Evolutionary conservation across 768 basidiomycete genomes (phyloP), one percentile per base, ranked within the genome.

Genomic region (Collybiopsis confluens): DNA sequence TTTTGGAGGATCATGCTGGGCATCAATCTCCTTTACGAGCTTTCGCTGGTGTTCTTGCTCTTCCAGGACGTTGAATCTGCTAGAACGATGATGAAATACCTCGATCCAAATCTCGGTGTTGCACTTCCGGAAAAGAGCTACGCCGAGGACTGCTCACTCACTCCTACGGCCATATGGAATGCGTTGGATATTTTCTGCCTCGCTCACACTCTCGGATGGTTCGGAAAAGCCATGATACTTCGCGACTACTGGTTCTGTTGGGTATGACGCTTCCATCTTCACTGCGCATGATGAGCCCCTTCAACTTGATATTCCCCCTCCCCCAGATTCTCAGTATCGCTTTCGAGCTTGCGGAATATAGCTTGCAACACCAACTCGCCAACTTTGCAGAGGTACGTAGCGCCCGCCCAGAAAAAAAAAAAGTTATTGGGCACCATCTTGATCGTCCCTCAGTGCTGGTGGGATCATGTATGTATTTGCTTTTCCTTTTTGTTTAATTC

Each of bases 191-290:
- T 92, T 52, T 94, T 94, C 65, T 92, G 90, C 62, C 59, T 93
- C 16, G 91, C 91, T 26, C 91, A 94, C 65, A 72, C 90, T 36
- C 65, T 93, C 45, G 91, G 91, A 4, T 94, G 91, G 91, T 93
- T 91, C 65, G 90, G 91, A 40, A 94, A 94, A 68, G 91, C 92
- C 3, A 79, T 93, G 77, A 86, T 94, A 60, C 68, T 94, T 63
- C 82, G 92, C 21, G 92, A 94, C 63, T 93, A 94, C 63, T 93
- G 91, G 91, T 93, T 92, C 64, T 93, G 92, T 63, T 93, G 92
- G 90, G 90, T 91, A 62, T 55, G n/a, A n/a, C n/a, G n/a, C n/a
- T n/a, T n/a, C n/a, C n/a, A n/a, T n/a, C n/a, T n/a, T n/a, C n/a
- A n/a, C n/a, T n/a, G n/a, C n/a, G n/a, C n/a, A n/a, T n/a, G n/a